phyloP scores from a whole-genome alignment of 1,284 basidiomycete genomes.

The Malassezia arunalokei region DNA sequence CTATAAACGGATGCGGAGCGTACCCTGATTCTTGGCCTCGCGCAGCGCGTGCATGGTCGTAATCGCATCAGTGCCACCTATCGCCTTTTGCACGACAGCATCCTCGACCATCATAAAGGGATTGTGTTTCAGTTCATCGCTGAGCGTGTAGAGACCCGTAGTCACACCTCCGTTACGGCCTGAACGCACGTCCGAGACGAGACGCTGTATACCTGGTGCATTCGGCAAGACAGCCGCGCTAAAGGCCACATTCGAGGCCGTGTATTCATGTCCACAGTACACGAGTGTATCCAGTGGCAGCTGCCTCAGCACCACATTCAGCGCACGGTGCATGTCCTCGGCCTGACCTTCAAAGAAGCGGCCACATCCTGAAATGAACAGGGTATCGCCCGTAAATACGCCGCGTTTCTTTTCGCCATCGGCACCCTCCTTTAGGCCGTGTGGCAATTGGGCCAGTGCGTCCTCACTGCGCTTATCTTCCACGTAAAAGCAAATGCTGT shows the following conservation, averaged over 20 bases:
- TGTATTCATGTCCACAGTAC: slow-evolving; percentile 66
- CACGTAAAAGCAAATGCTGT: slow-evolving; percentile 81
- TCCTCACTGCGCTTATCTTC: slow-evolving; percentile 49
- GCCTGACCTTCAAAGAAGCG: slow-evolving; percentile 89
- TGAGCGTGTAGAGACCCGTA: slow-evolving; percentile 67
- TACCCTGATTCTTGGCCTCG: slow-evolving; percentile 60
- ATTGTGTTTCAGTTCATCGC: slow-evolving; percentile 58
- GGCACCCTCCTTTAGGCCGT: slow-evolving; percentile 49
- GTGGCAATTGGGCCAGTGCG: neutral
- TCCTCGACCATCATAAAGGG: slow-evolving; percentile 45
- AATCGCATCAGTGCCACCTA: slow-evolving; percentile 50
- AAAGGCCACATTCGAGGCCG: slow-evolving; percentile 43
- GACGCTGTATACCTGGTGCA: slow-evolving; percentile 53
- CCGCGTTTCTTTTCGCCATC: slow-evolving; percentile 53
- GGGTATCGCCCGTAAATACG: slow-evolving; percentile 92
- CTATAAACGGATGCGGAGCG: neutral
- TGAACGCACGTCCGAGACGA: slow-evolving; percentile 43
- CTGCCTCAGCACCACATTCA: slow-evolving; percentile 55
- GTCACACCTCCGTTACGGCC: slow-evolving; percentile 52
- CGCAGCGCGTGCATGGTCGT: slow-evolving; percentile 63
- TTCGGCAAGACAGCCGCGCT: slow-evolving; percentile 54
- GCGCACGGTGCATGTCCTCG: slow-evolving; percentile 71
- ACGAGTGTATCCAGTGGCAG: slow-evolving; percentile 71
- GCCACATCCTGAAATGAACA: slow-evolving; percentile 87
- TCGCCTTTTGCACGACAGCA: slow-evolving; percentile 43